These are phyloP conservation scores for Capsella rubella DNA, from an alignment of 441 rosid genomes.

Conservation along the genomic window DNA sequence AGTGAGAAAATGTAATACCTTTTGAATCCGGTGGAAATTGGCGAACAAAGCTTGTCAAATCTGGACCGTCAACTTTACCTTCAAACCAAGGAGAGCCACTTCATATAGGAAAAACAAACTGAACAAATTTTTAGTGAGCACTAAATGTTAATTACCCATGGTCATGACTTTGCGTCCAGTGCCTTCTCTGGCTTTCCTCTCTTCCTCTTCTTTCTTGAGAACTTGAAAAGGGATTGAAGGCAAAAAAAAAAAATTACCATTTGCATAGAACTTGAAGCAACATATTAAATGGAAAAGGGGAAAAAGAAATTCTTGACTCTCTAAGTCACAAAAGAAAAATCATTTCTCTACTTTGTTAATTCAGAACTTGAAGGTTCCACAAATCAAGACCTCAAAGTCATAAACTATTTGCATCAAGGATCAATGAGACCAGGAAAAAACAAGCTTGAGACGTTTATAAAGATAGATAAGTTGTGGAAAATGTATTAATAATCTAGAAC, in stretches of 20 bases:
- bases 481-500: constrained; percentile 26
- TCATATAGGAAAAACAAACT: background rate
- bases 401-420: constrained; percentile 22
- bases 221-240: constrained; percentile 48
- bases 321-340: background rate
- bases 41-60: constrained; percentile 81
- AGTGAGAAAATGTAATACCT: constrained; percentile 53
- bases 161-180: constrained; percentile 5
- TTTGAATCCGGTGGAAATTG: constrained; percentile 71
- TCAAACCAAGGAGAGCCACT: constrained; percentile 14
- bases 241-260: constrained; percentile 3
- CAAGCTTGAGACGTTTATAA: background rate
- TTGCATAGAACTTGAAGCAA: constrained; percentile 8
- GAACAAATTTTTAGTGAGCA: background rate
- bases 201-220: constrained; percentile 85
- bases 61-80: constrained; percentile 85
- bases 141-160: background rate
- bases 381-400: background rate
- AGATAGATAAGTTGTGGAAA: constrained; percentile 16
- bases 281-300: background rate
- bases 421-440: constrained; percentile 15
- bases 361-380: constrained; percentile 8
- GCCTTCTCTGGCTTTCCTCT: constrained; percentile 77
- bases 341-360: constrained; percentile 6
- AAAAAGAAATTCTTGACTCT: too few species aligned